Conservation (phyloP, 2,329 filamentous ascomycete species). For the Xylaria sp. region DNA sequence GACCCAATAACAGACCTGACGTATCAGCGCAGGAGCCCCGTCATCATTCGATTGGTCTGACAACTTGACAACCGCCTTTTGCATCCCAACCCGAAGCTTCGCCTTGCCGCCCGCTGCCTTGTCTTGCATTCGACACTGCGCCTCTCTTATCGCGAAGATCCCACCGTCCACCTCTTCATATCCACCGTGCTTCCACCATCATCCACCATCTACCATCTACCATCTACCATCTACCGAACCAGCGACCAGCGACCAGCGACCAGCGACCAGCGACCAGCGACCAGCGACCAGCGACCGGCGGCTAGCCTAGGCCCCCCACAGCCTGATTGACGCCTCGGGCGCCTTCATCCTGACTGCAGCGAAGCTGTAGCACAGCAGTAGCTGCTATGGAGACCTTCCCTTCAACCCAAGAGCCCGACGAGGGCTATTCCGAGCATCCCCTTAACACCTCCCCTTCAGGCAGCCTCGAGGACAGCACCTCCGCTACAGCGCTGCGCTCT, state of each 20-base stretch:
- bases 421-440: slow-evolving; percentile 86
- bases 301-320: neutral
- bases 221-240: neutral
- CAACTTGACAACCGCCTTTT: slow-evolving; percentile 3
- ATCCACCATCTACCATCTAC: neutral
- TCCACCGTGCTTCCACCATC: neutral
- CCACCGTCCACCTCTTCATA: neutral
- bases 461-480: slow-evolving; percentile 46
- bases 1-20: slow-evolving; percentile 21
- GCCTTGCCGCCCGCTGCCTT: slow-evolving; percentile 19
- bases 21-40: slow-evolving; percentile 23
- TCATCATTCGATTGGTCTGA: slow-evolving; percentile 32
- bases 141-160: slow-evolving; percentile 11
- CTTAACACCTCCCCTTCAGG: slow-evolving; percentile 56
- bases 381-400: slow-evolving; percentile 56
- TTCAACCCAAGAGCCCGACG: slow-evolving; percentile 73
- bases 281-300: neutral
- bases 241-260: neutral
- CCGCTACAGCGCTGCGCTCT: slow-evolving; percentile 51
- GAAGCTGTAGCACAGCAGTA: slow-evolving; percentile 5
- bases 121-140: slow-evolving; percentile 4
- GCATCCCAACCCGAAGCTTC: slow-evolving; percentile 19
- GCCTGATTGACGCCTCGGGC: slow-evolving; percentile 11
- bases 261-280: neutral
- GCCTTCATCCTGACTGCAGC: slow-evolving; percentile 13